Conservation (phyloP, 108 stramenopile genomes). For the Parmales sp. region DNA sequence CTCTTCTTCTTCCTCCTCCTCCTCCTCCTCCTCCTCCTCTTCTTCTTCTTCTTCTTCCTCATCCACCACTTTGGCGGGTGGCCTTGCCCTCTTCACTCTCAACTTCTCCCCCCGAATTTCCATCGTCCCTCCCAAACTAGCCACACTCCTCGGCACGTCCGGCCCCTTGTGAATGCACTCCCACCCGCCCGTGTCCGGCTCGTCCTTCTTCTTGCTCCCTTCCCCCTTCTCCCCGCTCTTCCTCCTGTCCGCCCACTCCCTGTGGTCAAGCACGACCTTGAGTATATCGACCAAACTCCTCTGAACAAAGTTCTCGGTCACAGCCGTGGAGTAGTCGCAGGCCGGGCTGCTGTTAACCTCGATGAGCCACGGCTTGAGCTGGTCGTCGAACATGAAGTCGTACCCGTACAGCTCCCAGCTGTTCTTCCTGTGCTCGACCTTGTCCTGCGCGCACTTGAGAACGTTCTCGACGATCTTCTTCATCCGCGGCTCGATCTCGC, state of each 20-base stretch:
- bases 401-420: slow-evolving; percentile 53
- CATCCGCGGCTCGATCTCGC: slow-evolving; percentile 31
- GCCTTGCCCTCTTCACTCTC: too few relatives aligned
- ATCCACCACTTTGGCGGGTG: too few relatives aligned
- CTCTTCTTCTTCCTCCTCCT: background rate
- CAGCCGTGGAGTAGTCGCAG: slow-evolving; percentile 46
- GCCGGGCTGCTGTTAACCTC: slow-evolving; percentile 57
- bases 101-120: background rate
- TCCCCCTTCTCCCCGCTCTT: background rate
- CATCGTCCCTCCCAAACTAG: background rate
- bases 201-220: background rate
- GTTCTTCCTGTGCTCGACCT: slow-evolving; percentile 39
- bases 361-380: slow-evolving; percentile 41
- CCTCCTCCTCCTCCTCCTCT: background rate
- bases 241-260: slow-evolving; percentile 27
- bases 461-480: slow-evolving; percentile 21
- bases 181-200: slow-evolving; percentile 35
- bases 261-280: slow-evolving; percentile 32
- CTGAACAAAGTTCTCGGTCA: slow-evolving; percentile 39
- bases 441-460: slow-evolving; percentile 26
- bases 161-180: slow-evolving; percentile 26
- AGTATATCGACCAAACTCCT: slow-evolving; percentile 31
- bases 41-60: background rate
- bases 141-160: slow-evolving; percentile 25
- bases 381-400: slow-evolving; percentile 54